These are phyloP conservation scores for Primulina eburnea DNA, from an alignment of 257 asterid species.

Conservation along the genomic window DNA sequence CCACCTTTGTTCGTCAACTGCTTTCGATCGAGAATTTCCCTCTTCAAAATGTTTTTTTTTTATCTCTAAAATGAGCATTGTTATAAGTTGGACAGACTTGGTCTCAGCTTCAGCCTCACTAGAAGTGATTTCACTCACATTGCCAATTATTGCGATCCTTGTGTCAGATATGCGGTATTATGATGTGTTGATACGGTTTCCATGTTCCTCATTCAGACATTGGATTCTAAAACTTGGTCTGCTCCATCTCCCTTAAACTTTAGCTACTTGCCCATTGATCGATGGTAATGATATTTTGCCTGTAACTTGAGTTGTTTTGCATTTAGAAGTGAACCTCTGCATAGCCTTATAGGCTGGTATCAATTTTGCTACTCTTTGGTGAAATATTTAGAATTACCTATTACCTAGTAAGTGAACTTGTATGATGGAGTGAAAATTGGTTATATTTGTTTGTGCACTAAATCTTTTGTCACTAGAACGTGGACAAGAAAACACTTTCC, in stretches of 20 bases:
- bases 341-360: neutral
- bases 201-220: neutral
- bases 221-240: too few species aligned
- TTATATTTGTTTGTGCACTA: neutral
- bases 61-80: neutral
- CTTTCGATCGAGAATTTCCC: neutral
- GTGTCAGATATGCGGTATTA: constrained; percentile 3
- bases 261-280: too few species aligned
- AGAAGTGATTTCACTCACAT: constrained; percentile 4
- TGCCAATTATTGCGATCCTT: neutral
- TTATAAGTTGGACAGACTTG: neutral
- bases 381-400: neutral
- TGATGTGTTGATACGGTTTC: constrained; percentile 6
- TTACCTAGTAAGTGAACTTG: neutral
- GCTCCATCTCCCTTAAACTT: too few species aligned
- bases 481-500: constrained; percentile 5
- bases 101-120: constrained; percentile 5
- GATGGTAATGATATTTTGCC: neutral
- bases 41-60: neutral
- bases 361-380: neutral
- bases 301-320: neutral
- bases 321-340: neutral
- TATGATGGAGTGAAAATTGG: neutral
- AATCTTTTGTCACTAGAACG: too few species aligned
- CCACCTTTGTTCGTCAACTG: too few species aligned